A percentile compares a stretch with the other conserved stretches of the same genome.
phyloP scores from a whole-genome alignment of 2,329 filamentous ascomycete species.

The Fusarium cicatricum region DNA sequence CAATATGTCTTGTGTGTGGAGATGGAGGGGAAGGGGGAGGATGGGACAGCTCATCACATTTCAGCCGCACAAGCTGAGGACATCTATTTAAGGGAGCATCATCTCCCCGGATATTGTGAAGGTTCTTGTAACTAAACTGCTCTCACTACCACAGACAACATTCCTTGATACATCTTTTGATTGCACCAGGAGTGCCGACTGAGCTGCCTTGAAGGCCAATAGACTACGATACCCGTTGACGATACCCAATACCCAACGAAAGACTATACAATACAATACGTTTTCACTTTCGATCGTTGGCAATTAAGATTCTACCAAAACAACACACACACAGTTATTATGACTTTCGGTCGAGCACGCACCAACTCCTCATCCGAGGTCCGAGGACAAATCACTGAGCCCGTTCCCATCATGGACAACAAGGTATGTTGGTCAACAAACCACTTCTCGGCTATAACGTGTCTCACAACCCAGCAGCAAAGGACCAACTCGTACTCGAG shows the following conservation, averaged over 20 bases:
- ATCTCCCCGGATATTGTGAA: constrained; percentile 5
- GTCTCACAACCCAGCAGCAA: constrained; percentile 37
- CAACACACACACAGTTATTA: constrained; percentile 5
- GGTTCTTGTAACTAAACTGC: constrained; percentile 5
- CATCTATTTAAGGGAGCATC: constrained; percentile 32
- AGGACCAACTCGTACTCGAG: constrained; percentile 45
- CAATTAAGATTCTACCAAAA: background rate
- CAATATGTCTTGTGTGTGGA: constrained; percentile 10
- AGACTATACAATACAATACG: background rate
- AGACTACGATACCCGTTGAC: constrained; percentile 27
- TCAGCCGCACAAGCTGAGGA: constrained; percentile 18
- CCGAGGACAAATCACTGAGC: constrained; percentile 35
- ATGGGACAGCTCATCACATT: constrained; percentile 18
- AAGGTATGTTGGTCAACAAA: constrained; percentile 35
- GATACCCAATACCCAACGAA: constrained; percentile 4
- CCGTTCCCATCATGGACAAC: constrained; percentile 31
- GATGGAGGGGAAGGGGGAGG: constrained; percentile 1
- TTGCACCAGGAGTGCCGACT: constrained; percentile 35
- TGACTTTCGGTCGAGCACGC: constrained; percentile 23
- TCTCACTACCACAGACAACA: constrained; percentile 27
- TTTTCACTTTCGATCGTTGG: background rate
- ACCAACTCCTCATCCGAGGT: constrained; percentile 32
- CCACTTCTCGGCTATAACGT: constrained; percentile 4
- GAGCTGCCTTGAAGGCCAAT: constrained; percentile 29
- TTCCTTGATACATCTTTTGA: constrained; percentile 36